phyloP scores from a whole-genome alignment of 2,329 filamentous ascomycete species.

The Aspergillus clavatus region DNA sequence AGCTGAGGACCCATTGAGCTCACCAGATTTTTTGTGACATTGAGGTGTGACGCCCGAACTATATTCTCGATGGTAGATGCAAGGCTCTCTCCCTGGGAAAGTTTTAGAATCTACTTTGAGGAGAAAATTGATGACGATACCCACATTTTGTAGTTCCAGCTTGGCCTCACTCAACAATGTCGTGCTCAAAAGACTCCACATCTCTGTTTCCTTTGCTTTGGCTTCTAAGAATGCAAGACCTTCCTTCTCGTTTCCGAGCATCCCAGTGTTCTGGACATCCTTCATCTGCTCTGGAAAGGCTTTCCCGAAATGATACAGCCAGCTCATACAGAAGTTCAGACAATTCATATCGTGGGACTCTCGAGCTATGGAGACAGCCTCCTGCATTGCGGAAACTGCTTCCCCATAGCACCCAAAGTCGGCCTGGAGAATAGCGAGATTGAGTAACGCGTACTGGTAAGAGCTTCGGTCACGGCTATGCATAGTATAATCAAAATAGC shows the following conservation, averaged over 20 bases:
- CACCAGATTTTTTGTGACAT: conserved; percentile 69
- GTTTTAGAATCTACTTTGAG: conserved; percentile 15
- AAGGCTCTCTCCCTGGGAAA: conserved; percentile 51
- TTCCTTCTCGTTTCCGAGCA: conserved; percentile 74
- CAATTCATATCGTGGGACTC: conserved; percentile 91
- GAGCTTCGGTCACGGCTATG: conserved; percentile 75
- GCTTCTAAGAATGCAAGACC: conserved; percentile 76
- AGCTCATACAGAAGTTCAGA: conserved; percentile 90
- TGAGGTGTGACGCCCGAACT: conserved; percentile 75
- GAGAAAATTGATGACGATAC: conserved; percentile 24
- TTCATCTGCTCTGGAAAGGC: conserved; percentile 72
- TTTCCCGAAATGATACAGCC: conserved; percentile 92
- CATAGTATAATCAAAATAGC: conserved; percentile 96
- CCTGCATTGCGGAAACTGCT: conserved; percentile 88
- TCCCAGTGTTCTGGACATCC: conserved; percentile 64
- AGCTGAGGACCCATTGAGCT: conserved; percentile 70
- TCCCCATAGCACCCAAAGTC: conserved; percentile 91
- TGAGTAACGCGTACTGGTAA: conserved; percentile 93
- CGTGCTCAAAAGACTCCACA: conserved; percentile 79
- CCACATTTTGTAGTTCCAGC: conserved; percentile 67
- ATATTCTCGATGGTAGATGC: conserved; percentile 68
- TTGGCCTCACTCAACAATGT: conserved; percentile 83
- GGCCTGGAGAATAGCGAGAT: conserved; percentile 86
- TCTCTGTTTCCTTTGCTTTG: conserved; percentile 79
- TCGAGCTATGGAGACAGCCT: conserved; percentile 88